Evolutionary conservation across 169 alveolate genomes (phyloP).

Genomic region (Plasmodium billcollinsi): DNA sequence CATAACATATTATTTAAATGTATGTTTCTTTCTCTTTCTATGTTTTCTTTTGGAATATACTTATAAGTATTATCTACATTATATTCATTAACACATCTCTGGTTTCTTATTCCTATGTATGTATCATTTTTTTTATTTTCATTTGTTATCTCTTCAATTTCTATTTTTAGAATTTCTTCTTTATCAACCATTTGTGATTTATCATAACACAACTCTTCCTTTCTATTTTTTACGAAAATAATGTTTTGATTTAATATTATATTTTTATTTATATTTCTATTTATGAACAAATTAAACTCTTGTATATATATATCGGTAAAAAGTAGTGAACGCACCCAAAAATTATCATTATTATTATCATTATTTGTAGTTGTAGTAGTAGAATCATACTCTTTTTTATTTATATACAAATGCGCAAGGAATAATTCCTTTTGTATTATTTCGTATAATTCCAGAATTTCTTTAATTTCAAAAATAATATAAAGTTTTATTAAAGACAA

Average conservation of each 20-base stretch:
- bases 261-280: slow-evolving; percentile 8
- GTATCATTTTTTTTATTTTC: background rate
- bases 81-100: background rate
- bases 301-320: background rate
- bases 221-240: background rate
- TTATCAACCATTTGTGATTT: background rate
- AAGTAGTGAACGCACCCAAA: too few species aligned
- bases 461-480: slow-evolving; percentile 12
- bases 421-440: slow-evolving; percentile 1
- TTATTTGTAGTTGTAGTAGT: too few species aligned
- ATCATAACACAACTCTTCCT: slow-evolving; percentile 22
- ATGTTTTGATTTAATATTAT: background rate
- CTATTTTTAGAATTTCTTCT: slow-evolving; percentile 46
- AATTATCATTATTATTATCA: too few species aligned
- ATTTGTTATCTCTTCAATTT: slow-evolving; percentile 25
- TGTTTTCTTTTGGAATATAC: background rate
- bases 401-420: background rate
- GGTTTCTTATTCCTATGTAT: background rate
- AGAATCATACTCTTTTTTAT: background rate
- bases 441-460: background rate
- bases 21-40: slow-evolving; percentile 5
- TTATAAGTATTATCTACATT: background rate
- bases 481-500: background rate
- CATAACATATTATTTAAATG: slow-evolving; percentile 6
- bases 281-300: background rate